These are phyloP conservation scores for Nicotiana rustica DNA, from an alignment of 305 asterid genomes.

Conservation along the genomic window DNA sequence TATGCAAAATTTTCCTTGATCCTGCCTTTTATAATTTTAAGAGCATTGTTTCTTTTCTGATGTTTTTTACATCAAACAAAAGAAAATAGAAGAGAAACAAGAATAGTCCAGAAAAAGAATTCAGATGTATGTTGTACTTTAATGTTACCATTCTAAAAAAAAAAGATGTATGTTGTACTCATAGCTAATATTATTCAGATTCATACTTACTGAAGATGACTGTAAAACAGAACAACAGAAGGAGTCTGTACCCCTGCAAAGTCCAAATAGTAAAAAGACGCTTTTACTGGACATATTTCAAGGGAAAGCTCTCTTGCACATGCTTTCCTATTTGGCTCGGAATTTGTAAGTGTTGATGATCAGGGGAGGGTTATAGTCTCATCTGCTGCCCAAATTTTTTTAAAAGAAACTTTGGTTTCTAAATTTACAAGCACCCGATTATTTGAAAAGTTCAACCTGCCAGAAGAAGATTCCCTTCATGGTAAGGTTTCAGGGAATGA, in stretches of 20 bases:
- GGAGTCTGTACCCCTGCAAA: slow-evolving; percentile 43
- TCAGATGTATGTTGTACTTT: neutral
- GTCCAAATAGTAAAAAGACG: slow-evolving; percentile 40
- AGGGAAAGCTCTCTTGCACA: slow-evolving; percentile 48
- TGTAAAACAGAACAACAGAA: slow-evolving; percentile 42
- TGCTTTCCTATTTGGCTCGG: slow-evolving; percentile 64
- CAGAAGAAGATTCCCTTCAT: slow-evolving; percentile 42
- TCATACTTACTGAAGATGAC: slow-evolving; percentile 49
- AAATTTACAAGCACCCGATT: slow-evolving; percentile 36
- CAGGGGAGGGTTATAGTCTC: slow-evolving; percentile 64
- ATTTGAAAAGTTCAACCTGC: slow-evolving; percentile 37
- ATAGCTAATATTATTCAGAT: slow-evolving; percentile 37
- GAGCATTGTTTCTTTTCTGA: neutral
- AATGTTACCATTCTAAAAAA: too few relatives aligned
- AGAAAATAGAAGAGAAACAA: slow-evolving; percentile 26
- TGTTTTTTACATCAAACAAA: slow-evolving; percentile 17
- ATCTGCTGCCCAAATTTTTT: slow-evolving; percentile 62
- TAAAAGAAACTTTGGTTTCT: slow-evolving; percentile 42
- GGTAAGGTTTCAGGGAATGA: slow-evolving; percentile 37
- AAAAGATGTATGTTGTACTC: neutral
- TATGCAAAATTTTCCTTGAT: neutral
- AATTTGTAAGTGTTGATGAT: slow-evolving; percentile 69
- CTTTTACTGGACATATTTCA: slow-evolving; percentile 39
- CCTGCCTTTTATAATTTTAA: slow-evolving; percentile 1
- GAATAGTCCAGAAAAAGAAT: neutral